Conservation (phyloP, 352 stramenopile species). For the Blastocystis sp. region DNA sequence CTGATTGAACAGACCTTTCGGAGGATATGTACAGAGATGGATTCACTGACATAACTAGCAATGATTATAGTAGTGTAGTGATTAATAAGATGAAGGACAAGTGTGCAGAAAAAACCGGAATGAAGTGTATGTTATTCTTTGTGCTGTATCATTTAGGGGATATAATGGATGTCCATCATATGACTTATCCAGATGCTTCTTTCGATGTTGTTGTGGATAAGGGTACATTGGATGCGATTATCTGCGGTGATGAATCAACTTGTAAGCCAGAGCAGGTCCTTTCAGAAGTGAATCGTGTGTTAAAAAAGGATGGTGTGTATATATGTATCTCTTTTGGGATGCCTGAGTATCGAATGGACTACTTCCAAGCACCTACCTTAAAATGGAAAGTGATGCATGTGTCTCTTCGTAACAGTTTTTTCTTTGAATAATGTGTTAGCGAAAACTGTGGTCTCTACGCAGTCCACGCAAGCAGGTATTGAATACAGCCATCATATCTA, state of each 20-base stretch:
- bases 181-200: slow-evolving; percentile 41
- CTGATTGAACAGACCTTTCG: slow-evolving; percentile 10
- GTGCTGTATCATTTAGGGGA: slow-evolving; percentile 32
- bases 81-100: slow-evolving; percentile 60
- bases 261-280: background rate
- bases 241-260: slow-evolving; percentile 40
- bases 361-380: background rate
- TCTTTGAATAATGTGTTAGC: background rate
- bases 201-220: slow-evolving; percentile 58
- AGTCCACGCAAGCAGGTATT: background rate
- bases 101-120: slow-evolving; percentile 15
- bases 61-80: slow-evolving; percentile 25
- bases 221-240: slow-evolving; percentile 56
- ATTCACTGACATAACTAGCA: slow-evolving; percentile 41
- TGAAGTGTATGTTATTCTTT: slow-evolving; percentile 17
- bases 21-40: slow-evolving; percentile 61
- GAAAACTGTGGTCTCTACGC: background rate
- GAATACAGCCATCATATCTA: slow-evolving; percentile 56
- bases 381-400: slow-evolving; percentile 36
- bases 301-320: slow-evolving; percentile 27
- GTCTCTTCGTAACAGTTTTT: background rate
- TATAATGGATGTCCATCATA: slow-evolving; percentile 52
- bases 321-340: slow-evolving; percentile 53
- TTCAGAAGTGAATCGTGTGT: slow-evolving; percentile 38
- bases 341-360: slow-evolving; percentile 56